Percentiles rank a stretch among this genome's conserved stretches.
These are phyloP conservation scores for Candida tetrigidarum DNA, from an alignment of 1,139 yeast genomes.

Conservation along the genomic window DNA sequence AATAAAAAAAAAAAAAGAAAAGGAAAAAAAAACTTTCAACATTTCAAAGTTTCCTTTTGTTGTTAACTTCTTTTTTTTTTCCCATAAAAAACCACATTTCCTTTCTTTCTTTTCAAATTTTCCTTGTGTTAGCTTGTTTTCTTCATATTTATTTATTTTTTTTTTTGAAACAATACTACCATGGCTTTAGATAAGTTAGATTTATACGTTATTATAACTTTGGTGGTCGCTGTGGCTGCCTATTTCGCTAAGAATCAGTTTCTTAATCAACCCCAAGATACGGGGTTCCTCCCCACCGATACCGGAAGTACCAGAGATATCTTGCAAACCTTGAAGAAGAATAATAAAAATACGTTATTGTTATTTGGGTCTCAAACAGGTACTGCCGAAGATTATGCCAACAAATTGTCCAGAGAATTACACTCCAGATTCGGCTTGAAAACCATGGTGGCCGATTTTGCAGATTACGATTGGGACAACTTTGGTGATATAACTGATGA, in stretches of 20 bases:
- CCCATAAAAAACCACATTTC: not conserved
- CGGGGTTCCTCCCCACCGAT: slow-evolving; percentile 32
- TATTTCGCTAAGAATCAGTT: slow-evolving; percentile 66
- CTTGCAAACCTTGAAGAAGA: slow-evolving; percentile 60
- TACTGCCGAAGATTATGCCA: slow-evolving; percentile 98
- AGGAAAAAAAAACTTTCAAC: not conserved
- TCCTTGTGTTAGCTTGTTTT: slow-evolving; percentile 1
- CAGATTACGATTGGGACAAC: slow-evolving; percentile 81
- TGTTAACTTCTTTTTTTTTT: not conserved
- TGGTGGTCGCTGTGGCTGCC: slow-evolving; percentile 64
- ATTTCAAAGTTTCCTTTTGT: slow-evolving; percentile 1
- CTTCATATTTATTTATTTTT: not conserved
- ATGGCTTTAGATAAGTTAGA: slow-evolving; percentile 73
- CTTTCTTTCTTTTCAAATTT: slow-evolving; percentile 2
- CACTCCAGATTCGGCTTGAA: slow-evolving; percentile 80
- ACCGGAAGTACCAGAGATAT: slow-evolving; percentile 60
- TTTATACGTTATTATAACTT: slow-evolving; percentile 64
- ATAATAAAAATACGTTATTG: slow-evolving; percentile 77
- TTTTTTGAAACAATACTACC: not conserved
- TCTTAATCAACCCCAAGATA: slow-evolving; percentile 31
- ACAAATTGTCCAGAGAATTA: slow-evolving; percentile 87
- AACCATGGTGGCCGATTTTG: slow-evolving; percentile 87
- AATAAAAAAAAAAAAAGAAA: too few species aligned
- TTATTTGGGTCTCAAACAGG: slow-evolving; percentile 98
- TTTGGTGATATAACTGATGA: slow-evolving; percentile 57